phyloP scores from a whole-genome alignment of 768 basidiomycete species.

The Pilatotrama ljubarskyi region DNA sequence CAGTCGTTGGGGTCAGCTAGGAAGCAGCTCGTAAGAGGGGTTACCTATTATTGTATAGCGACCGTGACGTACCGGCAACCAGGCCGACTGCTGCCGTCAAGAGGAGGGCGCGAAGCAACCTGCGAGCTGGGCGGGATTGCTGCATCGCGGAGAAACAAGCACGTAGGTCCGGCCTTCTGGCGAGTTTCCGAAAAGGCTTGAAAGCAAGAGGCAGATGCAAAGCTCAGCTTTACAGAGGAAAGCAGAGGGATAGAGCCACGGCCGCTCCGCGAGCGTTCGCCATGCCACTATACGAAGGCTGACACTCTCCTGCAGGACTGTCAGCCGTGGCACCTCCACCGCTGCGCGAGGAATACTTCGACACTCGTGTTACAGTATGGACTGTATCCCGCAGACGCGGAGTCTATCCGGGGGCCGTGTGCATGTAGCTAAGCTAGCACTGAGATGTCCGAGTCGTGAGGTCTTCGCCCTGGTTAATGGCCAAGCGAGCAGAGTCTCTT shows the following conservation, averaged over 20 bases:
- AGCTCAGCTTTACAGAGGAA: slow-evolving; percentile 6
- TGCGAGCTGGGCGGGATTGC: not conserved
- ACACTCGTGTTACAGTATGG: no score
- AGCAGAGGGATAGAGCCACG: not conserved
- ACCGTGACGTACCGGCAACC: slow-evolving; percentile 18
- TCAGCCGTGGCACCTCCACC: no score
- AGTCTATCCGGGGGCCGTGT: no score
- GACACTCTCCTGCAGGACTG: no score
- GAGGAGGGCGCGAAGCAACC: not conserved
- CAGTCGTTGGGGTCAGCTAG: slow-evolving; percentile 51
- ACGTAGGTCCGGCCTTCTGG: not conserved
- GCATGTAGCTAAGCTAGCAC: no score
- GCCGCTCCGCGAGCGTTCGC: not conserved
- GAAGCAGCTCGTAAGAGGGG: no score
- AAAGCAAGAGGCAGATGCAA: not conserved
- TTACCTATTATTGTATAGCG: no score
- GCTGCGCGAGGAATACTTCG: no score
- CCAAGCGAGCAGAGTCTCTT: no score
- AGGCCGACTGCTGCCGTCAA: slow-evolving; percentile 13
- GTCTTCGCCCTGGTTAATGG: no score
- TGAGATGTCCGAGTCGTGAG: no score
- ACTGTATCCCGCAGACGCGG: no score
- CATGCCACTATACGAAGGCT: not conserved
- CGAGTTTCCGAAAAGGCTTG: not conserved
- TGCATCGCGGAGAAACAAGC: not conserved